Evolutionary conservation across 345 rosid genomes (phyloP), one percentile per base, ranked within the genome.

Genomic region (Nasturtium officinale): DNA sequence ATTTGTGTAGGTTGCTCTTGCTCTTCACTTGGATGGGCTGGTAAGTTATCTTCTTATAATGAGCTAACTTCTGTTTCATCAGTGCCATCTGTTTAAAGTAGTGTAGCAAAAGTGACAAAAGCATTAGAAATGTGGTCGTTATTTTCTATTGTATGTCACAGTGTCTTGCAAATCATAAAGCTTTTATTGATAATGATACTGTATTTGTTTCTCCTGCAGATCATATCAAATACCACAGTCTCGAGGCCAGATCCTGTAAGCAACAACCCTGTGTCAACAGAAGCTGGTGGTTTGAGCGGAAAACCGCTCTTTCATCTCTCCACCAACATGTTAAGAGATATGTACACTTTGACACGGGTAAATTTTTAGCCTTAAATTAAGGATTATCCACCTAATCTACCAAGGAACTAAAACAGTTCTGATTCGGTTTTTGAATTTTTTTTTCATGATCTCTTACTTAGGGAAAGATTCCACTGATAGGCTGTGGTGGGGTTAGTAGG

Each of bases 1-100:
- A 29, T 75, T 71, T 43, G 70, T 84, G 40, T 84, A 91, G 99
- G 99, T 95, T 79, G 93, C 99, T 73, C 80, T 91, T 80, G 96
- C 99, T 55, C 94, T 91, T 42, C 92, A 82, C 65, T 84, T 95
- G 86, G 98, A 95, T 88, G 99, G 99, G 47, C 78, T 95, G 92
- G 98, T 95, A 85, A n/a, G 72, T 75, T 72, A 58, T 55, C 53
- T 62, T 30, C 7, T 23, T 30, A 37, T 20, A 23, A 2, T 3
- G 30, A 50, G 25, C 67, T 25, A 72, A 40, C 46, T 40, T 58
- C 2, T 13, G 20, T 43, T 42, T 29, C 45, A 61, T 20, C 11
- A 32, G 65, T 59, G 40, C 47, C 67, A 11, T 13, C 38, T 70
- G 9, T 48, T 16, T 23, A 45, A 35, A 15, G 6, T 58, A 46